These are phyloP conservation scores for Onygenales sp. DNA, from an alignment of 2,329 filamentous ascomycete genomes.

Conservation along the genomic window DNA sequence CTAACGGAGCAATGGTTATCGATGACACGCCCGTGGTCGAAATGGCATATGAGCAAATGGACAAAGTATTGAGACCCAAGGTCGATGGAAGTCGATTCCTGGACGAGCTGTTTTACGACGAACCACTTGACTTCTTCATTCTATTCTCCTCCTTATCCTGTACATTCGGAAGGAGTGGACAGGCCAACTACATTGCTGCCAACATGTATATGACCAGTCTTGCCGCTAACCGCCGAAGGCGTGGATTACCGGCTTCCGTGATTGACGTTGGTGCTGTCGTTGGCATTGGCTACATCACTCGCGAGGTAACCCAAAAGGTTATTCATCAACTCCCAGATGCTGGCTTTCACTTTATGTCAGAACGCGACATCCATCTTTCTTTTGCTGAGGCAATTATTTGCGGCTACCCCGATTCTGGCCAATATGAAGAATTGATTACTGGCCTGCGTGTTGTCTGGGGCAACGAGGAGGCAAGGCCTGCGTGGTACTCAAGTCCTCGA, in stretches of 20 bases:
- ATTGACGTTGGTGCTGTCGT: slow-evolving; percentile 22
- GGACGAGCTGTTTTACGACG: slow-evolving; percentile 6
- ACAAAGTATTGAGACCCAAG: slow-evolving; percentile 8
- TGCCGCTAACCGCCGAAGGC: slow-evolving; percentile 7
- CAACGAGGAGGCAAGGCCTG: slow-evolving; percentile 16
- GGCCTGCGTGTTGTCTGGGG: slow-evolving; percentile 1
- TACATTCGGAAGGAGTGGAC: slow-evolving; percentile 14
- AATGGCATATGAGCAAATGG: slow-evolving; percentile 10
- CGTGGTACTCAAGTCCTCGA: slow-evolving; percentile 38
- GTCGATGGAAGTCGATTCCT: slow-evolving; percentile 15
- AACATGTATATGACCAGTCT: slow-evolving; percentile 18
- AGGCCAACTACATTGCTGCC: slow-evolving; percentile 18
- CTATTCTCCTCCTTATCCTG: slow-evolving; percentile 17
- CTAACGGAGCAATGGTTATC: slow-evolving; percentile 18
- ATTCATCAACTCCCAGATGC: not conserved
- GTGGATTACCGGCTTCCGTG: slow-evolving; percentile 10
- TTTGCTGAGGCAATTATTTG: slow-evolving; percentile 41
- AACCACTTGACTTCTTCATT: slow-evolving; percentile 14
- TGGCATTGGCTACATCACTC: slow-evolving; percentile 20
- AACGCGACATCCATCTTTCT: slow-evolving; percentile 42
- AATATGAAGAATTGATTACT: slow-evolving; percentile 5
- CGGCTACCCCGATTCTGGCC: slow-evolving; percentile 21
- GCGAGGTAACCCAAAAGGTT: not conserved
- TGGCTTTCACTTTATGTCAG: slow-evolving; percentile 39
- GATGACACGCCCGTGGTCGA: slow-evolving; percentile 9